Conservation (phyloP, 1,284 basidiomycete genomes). For the Pholiota adiposa region DNA sequence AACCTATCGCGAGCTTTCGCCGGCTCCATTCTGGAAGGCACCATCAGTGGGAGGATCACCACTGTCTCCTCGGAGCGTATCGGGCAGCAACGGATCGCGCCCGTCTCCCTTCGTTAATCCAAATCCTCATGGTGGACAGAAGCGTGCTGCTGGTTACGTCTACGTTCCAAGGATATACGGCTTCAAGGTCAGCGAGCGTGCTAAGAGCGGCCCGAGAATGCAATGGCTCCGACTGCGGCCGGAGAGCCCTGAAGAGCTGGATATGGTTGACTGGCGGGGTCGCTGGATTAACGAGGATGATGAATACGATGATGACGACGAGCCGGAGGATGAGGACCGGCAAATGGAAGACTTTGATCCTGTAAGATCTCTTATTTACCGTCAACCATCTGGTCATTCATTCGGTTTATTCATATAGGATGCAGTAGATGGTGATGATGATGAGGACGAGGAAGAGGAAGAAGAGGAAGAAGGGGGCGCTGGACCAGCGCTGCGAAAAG, state of each 20-base stretch:
- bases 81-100: slow-evolving; percentile 50
- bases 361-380: slow-evolving; percentile 44
- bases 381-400: slow-evolving; percentile 9
- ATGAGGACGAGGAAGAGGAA: slow-evolving; percentile 57
- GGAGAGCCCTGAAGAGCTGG: slow-evolving; percentile 78
- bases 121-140: slow-evolving; percentile 87
- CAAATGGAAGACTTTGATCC: slow-evolving; percentile 86
- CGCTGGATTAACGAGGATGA: slow-evolving; percentile 78
- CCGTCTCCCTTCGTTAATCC: slow-evolving; percentile 74
- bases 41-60: slow-evolving; percentile 53
- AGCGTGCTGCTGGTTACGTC: slow-evolving; percentile 82
- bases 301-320: slow-evolving; percentile 69
- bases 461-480: slow-evolving; percentile 43
- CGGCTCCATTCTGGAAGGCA: slow-evolving; percentile 84
- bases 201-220: slow-evolving; percentile 95
- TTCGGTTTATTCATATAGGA: slow-evolving; percentile 42
- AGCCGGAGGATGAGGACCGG: slow-evolving; percentile 68
- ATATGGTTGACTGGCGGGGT: slow-evolving; percentile 86
- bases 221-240: slow-evolving; percentile 92
- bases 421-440: slow-evolving; percentile 66
- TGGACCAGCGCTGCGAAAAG: slow-evolving; percentile 25
- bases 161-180: slow-evolving; percentile 96
- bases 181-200: slow-evolving; percentile 83
- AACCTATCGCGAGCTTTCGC: slow-evolving; percentile 90
- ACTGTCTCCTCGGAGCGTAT: slow-evolving; percentile 54